Percentiles rank a stretch among this genome's conserved stretches.
phyloP scores from a whole-genome alignment of 2,329 filamentous ascomycete genomes.

The Hortaea werneckii region DNA sequence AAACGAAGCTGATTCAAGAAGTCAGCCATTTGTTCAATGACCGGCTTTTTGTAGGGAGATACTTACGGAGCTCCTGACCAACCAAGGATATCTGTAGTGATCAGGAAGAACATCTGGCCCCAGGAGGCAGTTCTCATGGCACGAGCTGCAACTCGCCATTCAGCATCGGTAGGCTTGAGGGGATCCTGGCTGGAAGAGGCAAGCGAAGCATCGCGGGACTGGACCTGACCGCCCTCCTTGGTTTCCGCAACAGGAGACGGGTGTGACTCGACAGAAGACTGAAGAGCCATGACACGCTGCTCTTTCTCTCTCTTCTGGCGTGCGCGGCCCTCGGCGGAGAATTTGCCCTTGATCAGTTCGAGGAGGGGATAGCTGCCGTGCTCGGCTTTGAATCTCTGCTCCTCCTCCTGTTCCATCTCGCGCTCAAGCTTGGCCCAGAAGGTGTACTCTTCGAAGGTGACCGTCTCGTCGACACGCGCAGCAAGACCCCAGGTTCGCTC shows the following conservation, averaged over 20 bases:
- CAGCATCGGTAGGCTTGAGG: constrained; percentile 10
- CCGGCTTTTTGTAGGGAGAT: constrained; percentile 18
- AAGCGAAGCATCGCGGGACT: background rate
- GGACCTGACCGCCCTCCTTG: background rate
- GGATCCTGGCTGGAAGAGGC: background rate
- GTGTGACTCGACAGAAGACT: no score
- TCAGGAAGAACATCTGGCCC: constrained; percentile 32
- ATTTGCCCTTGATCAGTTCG: background rate
- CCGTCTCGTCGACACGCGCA: constrained; percentile 11
- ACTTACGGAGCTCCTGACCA: constrained; percentile 9
- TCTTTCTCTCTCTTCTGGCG: background rate
- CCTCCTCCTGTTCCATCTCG: constrained; percentile 8
- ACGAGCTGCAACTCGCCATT: constrained; percentile 24
- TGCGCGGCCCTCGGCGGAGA: background rate
- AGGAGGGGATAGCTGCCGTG: background rate
- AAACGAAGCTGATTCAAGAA: constrained; percentile 13
- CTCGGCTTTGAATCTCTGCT: background rate
- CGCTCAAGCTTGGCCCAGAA: constrained; percentile 15
- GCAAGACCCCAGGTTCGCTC: constrained; percentile 10
- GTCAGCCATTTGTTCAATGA: background rate
- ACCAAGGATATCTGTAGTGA: constrained; percentile 22
- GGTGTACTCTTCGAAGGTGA: constrained; percentile 19
- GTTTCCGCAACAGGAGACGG: no score
- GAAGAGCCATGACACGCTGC: background rate
- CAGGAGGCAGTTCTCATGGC: constrained; percentile 18